Percentiles rank a stretch among this genome's conserved stretches.
Conservation (phyloP, 1,139 yeast species). For the Entelexis sorbosivorans region DNA sequence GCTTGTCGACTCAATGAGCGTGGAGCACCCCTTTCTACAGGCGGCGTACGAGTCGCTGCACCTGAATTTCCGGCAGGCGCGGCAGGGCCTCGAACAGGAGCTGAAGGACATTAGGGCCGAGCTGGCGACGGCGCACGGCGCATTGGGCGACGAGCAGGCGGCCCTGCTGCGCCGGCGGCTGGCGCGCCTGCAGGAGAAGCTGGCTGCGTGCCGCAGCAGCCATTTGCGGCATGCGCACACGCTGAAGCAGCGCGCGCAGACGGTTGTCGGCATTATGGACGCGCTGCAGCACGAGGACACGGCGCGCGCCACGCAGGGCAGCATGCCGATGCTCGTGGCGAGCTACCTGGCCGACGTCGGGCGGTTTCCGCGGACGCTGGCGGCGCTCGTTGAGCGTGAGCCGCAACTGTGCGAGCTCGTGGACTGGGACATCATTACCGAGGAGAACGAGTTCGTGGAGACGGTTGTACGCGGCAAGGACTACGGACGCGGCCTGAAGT, state of each 20-base stretch:
- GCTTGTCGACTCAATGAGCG: not conserved
- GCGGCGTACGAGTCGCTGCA: conserved; percentile 11
- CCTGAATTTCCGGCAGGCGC: conserved; percentile 11
- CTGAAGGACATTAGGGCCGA: not conserved
- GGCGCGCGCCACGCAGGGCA: not conserved
- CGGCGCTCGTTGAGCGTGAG: conserved; percentile 2
- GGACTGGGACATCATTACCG: conserved; percentile 7
- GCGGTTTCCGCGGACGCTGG: conserved; percentile 4
- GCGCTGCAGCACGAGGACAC: not conserved
- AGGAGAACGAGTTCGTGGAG: conserved; percentile 7
- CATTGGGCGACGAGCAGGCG: not conserved
- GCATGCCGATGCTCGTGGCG: conserved; percentile 1
- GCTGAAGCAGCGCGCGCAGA: not conserved
- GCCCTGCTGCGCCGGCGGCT: not conserved
- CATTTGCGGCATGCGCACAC: not conserved
- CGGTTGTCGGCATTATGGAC: not conserved
- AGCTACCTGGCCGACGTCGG: conserved; percentile 11
- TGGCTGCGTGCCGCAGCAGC: not conserved
- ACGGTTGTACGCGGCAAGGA: not conserved
- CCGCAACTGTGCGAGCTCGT: conserved; percentile 8
- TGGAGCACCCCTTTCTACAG: conserved; percentile 1
- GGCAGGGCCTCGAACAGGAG: conserved; percentile 11
- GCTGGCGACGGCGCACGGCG: not conserved
- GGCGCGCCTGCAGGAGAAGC: not conserved
- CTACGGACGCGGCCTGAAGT: conserved; percentile 6